Conservation (phyloP, 2,329 filamentous ascomycete species). For the Chaetomium sp. region DNA sequence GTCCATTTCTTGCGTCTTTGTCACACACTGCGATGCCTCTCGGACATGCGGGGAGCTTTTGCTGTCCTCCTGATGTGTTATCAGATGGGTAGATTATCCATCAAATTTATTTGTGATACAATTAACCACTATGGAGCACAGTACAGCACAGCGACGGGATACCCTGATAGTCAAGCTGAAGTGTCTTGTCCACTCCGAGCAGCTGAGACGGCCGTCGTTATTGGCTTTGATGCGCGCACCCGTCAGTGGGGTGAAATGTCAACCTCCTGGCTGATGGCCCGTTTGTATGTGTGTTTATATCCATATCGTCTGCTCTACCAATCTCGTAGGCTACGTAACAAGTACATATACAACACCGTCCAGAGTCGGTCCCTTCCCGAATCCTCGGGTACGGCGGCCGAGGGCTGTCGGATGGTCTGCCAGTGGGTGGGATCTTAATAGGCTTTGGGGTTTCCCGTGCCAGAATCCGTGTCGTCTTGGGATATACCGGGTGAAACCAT, state of each 20-base stretch:
- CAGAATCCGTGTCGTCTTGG: not conserved
- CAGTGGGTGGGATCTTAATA: not conserved
- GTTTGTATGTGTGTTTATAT: no score
- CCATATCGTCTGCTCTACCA: no score
- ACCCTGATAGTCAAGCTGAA: not conserved
- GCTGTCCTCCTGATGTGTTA: not conserved
- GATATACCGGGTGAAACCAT: slow-evolving; percentile 4
- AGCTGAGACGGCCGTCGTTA: not conserved
- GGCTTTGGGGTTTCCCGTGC: not conserved
- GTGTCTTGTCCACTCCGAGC: not conserved
- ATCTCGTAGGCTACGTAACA: no score
- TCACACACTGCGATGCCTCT: not conserved
- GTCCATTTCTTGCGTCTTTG: not conserved
- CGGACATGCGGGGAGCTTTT: not conserved
- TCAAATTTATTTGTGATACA: not conserved
- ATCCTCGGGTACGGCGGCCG: no score
- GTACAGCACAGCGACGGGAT: not conserved
- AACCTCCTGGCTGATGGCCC: no score
- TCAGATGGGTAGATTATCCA: not conserved
- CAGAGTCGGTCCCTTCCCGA: no score
- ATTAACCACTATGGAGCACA: not conserved
- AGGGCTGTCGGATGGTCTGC: not conserved
- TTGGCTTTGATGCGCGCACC: not conserved
- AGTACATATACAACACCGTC: no score
- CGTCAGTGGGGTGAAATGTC: not conserved